A percentile compares a stretch with the other conserved stretches of the same genome.
Conservation (phyloP, 805 yeast genomes). For the Cyberlindnera maritima region DNA sequence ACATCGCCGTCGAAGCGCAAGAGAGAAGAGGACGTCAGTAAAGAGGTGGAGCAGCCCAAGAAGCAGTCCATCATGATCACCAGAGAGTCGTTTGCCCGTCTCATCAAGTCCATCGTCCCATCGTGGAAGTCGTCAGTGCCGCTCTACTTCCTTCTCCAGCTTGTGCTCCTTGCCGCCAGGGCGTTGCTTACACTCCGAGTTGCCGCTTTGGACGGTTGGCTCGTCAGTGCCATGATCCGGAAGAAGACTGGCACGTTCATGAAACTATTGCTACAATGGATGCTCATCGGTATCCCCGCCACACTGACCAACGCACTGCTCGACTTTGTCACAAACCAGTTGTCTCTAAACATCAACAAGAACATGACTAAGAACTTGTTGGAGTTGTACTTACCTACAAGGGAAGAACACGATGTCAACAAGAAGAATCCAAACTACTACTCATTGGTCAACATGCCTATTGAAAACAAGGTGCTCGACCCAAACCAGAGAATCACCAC, state of each 20-base stretch:
- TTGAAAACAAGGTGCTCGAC: constrained; percentile 48
- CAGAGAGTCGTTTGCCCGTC: constrained; percentile 13
- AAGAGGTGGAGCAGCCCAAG: background rate
- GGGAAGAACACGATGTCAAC: constrained; percentile 29
- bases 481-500: constrained; percentile 84
- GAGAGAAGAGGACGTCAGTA: constrained; percentile 1
- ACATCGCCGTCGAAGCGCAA: constrained; percentile 15
- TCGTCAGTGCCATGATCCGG: constrained; percentile 78
- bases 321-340: constrained; percentile 53
- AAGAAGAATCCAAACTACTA: constrained; percentile 65
- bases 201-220: constrained; percentile 80
- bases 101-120: constrained; percentile 22
- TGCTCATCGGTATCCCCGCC: constrained; percentile 84
- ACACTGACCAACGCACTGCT: constrained; percentile 73
- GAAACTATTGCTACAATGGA: constrained; percentile 68
- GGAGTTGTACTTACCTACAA: constrained; percentile 68
- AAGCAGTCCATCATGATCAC: constrained; percentile 6
- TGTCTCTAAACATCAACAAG: constrained; percentile 57
- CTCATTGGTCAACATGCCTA: constrained; percentile 61
- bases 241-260: constrained; percentile 65
- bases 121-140: constrained; percentile 26
- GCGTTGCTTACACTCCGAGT: constrained; percentile 77
- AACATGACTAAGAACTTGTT: constrained; percentile 64
- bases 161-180: constrained; percentile 55
- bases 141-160: constrained; percentile 21